A percentile compares a stretch with the other conserved stretches of the same genome.
These are phyloP conservation scores for Nitzschia sp. DNA, from an alignment of 108 stramenopile genomes.

Conservation along the genomic window DNA sequence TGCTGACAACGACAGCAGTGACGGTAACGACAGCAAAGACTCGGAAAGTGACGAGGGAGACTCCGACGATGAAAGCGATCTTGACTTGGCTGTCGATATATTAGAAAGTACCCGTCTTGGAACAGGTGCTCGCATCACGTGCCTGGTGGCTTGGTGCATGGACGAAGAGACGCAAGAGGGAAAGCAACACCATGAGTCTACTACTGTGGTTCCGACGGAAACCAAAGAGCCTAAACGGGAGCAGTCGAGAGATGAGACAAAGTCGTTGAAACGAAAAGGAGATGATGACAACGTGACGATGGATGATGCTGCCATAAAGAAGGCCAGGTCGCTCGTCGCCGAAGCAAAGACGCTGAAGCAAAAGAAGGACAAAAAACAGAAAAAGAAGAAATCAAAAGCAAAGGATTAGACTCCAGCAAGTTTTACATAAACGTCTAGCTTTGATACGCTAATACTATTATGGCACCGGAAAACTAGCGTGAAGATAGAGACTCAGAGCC, in stretches of 20 bases:
- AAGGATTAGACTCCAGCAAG: too few relatives aligned
- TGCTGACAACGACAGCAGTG: constrained; percentile 21
- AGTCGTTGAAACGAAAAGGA: constrained; percentile 14
- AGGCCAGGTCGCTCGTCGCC: constrained; percentile 68
- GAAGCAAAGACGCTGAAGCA: constrained; percentile 76
- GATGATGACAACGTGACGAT: constrained; percentile 36
- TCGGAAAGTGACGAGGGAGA: constrained; percentile 28
- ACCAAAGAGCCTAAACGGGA: constrained; percentile 15
- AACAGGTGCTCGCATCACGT: constrained; percentile 86
- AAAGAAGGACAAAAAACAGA: constrained; percentile 58
- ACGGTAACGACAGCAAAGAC: constrained; percentile 32
- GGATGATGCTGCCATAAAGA: constrained; percentile 60
- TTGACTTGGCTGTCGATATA: constrained; percentile 79
- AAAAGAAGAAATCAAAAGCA: constrained; percentile 26
- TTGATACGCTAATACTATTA: too few relatives aligned
- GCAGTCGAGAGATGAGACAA: constrained; percentile 11
- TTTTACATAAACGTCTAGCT: too few relatives aligned
- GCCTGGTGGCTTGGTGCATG: constrained; percentile 71
- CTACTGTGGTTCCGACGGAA: constrained; percentile 1
- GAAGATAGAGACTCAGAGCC: constrained; percentile 64
- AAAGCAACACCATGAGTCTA: constrained; percentile 31
- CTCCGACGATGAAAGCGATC: constrained; percentile 45
- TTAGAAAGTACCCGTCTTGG: constrained; percentile 78
- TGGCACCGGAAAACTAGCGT: constrained; percentile 49
- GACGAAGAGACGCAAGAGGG: constrained; percentile 29